Evolutionary conservation across 495 filamentous ascomycete species (phyloP).

Genomic region (Penicillium longicatenatum): DNA sequence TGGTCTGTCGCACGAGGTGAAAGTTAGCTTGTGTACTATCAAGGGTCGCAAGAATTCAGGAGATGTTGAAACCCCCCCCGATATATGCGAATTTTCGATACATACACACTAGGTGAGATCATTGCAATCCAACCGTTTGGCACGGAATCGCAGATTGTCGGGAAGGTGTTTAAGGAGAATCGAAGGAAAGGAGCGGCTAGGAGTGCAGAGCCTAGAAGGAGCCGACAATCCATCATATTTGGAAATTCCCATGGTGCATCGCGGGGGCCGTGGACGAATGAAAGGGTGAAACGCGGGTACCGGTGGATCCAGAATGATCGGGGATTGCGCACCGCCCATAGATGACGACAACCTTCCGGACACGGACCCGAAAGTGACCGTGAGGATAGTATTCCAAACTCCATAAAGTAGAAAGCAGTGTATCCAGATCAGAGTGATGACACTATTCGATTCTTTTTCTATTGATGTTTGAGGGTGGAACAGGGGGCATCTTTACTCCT

Average conservation of each 20-base stretch:
- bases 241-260: neutral
- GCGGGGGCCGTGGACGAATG: slow-evolving; percentile 2
- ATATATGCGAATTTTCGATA: neutral
- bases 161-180: neutral
- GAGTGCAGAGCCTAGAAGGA: neutral
- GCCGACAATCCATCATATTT: neutral
- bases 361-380: no score
- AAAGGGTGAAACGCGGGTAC: slow-evolving; percentile 7
- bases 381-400: no score
- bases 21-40: slow-evolving; percentile 12
- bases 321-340: slow-evolving; percentile 3
- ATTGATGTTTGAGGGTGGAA: no score
- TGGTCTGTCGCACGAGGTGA: slow-evolving; percentile 20
- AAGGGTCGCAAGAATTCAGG: neutral
- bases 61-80: neutral
- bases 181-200: neutral
- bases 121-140: slow-evolving; percentile 8
- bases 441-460: neutral
- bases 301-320: slow-evolving; percentile 1
- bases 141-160: neutral
- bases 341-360: slow-evolving; percentile 8
- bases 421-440: slow-evolving; percentile 1
- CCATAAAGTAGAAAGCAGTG: neutral
- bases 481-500: neutral
- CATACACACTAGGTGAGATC: slow-evolving; percentile 2